Evolutionary conservation across 495 filamentous ascomycete species (phyloP).

Genomic region (Penicillium odoratum): DNA sequence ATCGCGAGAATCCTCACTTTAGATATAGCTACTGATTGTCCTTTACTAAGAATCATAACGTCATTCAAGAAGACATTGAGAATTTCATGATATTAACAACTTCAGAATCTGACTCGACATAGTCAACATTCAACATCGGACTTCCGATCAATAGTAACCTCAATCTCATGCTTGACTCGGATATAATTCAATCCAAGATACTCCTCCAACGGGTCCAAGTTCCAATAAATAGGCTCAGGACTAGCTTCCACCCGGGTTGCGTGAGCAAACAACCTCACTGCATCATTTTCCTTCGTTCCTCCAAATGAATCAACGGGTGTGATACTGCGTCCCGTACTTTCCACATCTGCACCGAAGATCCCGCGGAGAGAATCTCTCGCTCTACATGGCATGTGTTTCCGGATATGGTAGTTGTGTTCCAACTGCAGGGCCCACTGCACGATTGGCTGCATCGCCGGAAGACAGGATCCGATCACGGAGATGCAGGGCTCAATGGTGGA

Average conservation of each 20-base stretch:
- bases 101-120: background rate
- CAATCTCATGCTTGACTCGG: conserved; percentile 19
- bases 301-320: background rate
- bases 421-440: conserved; percentile 18
- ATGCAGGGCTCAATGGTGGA: conserved; percentile 46
- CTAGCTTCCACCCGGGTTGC: background rate
- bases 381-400: background rate
- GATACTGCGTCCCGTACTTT: background rate
- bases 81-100: too few species aligned
- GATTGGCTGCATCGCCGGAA: conserved; percentile 26
- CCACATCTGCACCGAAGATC: background rate
- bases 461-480: conserved; percentile 43
- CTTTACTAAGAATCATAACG: background rate
- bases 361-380: background rate
- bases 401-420: conserved; percentile 5
- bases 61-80: too few species aligned
- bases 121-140: background rate
- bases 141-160: conserved; percentile 9
- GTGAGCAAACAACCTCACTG: conserved; percentile 7
- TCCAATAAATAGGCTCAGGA: background rate
- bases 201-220: conserved; percentile 9
- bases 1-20: conserved; percentile 44
- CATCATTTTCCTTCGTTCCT: conserved; percentile 9
- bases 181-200: conserved; percentile 18
- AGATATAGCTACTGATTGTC: conserved; percentile 25